Evolutionary conservation across 2,329 filamentous ascomycete species (phyloP).

Genomic region (Cryphonectria nitschkei): DNA sequence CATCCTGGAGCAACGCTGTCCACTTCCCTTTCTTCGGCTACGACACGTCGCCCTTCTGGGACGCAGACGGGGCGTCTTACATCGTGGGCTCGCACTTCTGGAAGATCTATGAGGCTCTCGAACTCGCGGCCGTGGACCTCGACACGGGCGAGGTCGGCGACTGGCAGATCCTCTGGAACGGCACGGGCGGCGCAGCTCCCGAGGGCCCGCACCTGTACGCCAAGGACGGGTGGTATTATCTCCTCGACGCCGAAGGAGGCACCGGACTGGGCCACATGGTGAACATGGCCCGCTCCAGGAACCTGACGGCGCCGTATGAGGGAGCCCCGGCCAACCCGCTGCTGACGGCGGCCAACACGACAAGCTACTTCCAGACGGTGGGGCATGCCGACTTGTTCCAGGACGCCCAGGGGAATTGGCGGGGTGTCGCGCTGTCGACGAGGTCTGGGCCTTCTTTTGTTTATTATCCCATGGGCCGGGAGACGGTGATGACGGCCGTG

Average conservation of each 20-base stretch:
- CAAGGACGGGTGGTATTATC: conserved; percentile 56
- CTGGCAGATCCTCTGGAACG: conserved; percentile 50
- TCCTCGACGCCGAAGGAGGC: conserved; percentile 57
- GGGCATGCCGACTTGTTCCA: conserved; percentile 62
- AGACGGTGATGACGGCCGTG: conserved; percentile 46
- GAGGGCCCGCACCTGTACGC: conserved; percentile 61
- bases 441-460: conserved; percentile 43
- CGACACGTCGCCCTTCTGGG: conserved; percentile 60
- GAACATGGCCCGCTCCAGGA: conserved; percentile 49
- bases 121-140: conserved; percentile 45
- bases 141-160: conserved; percentile 45
- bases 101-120: conserved; percentile 45
- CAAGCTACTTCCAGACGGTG: conserved; percentile 54
- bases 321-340: conserved; percentile 48
- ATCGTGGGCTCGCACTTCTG: conserved; percentile 47
- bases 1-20: conserved; percentile 51
- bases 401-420: conserved; percentile 47
- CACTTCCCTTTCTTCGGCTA: conserved; percentile 55
- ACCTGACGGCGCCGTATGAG: conserved; percentile 50
- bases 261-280: conserved; percentile 54
- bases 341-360: conserved; percentile 49
- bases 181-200: conserved; percentile 48
- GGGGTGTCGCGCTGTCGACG: conserved; percentile 46
- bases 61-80: conserved; percentile 58
- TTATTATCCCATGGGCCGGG: conserved; percentile 49